Evolutionary conservation across 1,139 yeast species (phyloP).

Genomic region (Geotrichum histeridarum): DNA sequence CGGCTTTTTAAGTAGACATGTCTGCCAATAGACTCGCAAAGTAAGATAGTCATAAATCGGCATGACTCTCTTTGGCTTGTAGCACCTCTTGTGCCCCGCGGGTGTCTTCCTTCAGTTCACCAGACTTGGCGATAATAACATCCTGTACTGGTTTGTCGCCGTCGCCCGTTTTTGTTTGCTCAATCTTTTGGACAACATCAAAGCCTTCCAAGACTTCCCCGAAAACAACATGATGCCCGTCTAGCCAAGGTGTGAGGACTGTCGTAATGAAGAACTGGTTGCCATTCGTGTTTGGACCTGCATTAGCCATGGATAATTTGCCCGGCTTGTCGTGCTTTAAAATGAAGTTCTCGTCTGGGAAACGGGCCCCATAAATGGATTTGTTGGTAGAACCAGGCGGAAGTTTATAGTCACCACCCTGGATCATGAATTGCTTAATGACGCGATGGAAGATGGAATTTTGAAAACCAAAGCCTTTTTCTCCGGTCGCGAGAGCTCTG

Average conservation of each 20-base stretch:
- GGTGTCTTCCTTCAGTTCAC: conserved; percentile 41
- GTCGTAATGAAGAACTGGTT: conserved; percentile 98
- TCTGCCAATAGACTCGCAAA: conserved; percentile 6
- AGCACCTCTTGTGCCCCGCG: not conserved
- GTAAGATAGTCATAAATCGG: conserved; percentile 11
- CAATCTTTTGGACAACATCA: conserved; percentile 89
- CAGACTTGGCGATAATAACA: conserved; percentile 73
- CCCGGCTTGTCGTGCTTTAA: conserved; percentile 89
- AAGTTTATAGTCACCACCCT: conserved; percentile 92
- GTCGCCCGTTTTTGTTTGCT: conserved; percentile 71
- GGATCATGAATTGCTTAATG: conserved; percentile 96
- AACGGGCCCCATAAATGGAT: conserved; percentile 93
- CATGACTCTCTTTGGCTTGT: not conserved
- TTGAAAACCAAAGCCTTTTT: conserved; percentile 93
- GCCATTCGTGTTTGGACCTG: conserved; percentile 99
- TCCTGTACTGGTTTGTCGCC: conserved; percentile 77
- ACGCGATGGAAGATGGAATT: conserved; percentile 96
- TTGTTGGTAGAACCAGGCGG: conserved; percentile 73
- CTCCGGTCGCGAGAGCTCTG: conserved; percentile 96
- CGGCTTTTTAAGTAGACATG: not conserved
- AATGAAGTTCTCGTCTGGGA: conserved; percentile 91
- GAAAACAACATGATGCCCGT: conserved; percentile 97
- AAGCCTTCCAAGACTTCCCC: conserved; percentile 93
- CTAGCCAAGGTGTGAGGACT: conserved; percentile 93
- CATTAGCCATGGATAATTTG: conserved; percentile 96